Evolutionary conservation across 2,329 filamentous ascomycete species (phyloP), one percentile per base, ranked within the genome.

Genomic region (Myriosclerotinia duriaeana): DNA sequence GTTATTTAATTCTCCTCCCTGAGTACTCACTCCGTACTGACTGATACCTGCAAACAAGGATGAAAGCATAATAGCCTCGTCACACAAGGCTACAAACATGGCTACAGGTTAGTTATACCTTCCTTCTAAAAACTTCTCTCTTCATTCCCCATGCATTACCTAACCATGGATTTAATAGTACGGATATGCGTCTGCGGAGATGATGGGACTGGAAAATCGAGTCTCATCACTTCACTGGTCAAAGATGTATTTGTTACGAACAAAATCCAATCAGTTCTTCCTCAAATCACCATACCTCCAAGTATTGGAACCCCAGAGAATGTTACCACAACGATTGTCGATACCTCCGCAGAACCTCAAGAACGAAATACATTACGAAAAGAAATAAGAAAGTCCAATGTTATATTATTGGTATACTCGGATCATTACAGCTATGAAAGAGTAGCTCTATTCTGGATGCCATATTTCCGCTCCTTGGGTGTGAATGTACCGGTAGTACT

Each of bases 341-440:
- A 99, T 79, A 99, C 95, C 42, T 98, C 94, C 44, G 93, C 95
- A 48, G 86, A 96, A 12, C 95, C 95, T 0, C 93, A 97, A 78
- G 94, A 99, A 77, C 89, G 95, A 72, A 91, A 90, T 68, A 93
- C 89, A 22, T 83, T 99, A 67, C 90, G 93, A 69, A 95, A 95
- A 77, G 95, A 98, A 80, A 93, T 99, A 69, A 89, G 95, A 71
- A 97, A 97, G 78, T 95, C 90, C 75, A 99, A 97, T 77, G 94
- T 97, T 72, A 98, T 99, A 71, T 84, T 98, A 22, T 87, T 99
- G 53, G 93, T 99, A 65, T 99, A 99, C 78, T 93, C 93, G 71
- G 95, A 99, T 78, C 94, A 98, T 79, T 99, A 99, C 82, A 98
- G 93, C 83, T 99, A 98, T 80, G 95, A 99, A 77, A 85, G 95